Conservation (phyloP, 495 filamentous ascomycete genomes). For the Platismatia glauca region DNA sequence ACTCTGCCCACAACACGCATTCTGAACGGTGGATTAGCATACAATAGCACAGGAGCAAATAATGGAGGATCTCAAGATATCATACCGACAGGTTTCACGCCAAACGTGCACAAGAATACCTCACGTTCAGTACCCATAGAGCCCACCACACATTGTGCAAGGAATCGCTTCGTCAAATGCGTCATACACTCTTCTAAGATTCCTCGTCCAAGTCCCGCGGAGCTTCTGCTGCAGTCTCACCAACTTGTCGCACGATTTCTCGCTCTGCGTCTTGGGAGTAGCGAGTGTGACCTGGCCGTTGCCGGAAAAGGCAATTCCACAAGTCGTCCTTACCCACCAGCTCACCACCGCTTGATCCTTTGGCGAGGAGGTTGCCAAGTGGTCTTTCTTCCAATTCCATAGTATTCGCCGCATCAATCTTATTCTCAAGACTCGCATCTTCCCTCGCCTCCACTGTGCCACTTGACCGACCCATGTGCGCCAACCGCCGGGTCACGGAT, state of each 20-base stretch:
- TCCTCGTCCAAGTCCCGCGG: background rate
- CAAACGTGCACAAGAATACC: too few relatives aligned
- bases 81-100: too few relatives aligned
- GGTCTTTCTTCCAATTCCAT: conserved; percentile 65
- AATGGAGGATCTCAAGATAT: too few relatives aligned
- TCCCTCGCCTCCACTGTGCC: conserved; percentile 23
- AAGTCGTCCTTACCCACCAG: conserved; percentile 70
- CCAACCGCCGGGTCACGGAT: conserved; percentile 65
- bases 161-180: background rate
- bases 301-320: conserved; percentile 76
- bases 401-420: conserved; percentile 73
- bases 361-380: conserved; percentile 58
- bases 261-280: conserved; percentile 27
- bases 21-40: too few relatives aligned
- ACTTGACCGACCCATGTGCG: conserved; percentile 54
- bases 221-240: conserved; percentile 40
- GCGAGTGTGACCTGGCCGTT: conserved; percentile 15
- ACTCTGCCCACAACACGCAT: too few relatives aligned
- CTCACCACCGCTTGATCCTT: conserved; percentile 66
- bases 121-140: too few relatives aligned
- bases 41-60: too few relatives aligned
- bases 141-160: background rate
- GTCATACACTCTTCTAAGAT: background rate
- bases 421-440: conserved; percentile 42
- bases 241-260: conserved; percentile 38